Conservation (phyloP, 805 yeast genomes). For the Alloascoidea hylecoeti region DNA sequence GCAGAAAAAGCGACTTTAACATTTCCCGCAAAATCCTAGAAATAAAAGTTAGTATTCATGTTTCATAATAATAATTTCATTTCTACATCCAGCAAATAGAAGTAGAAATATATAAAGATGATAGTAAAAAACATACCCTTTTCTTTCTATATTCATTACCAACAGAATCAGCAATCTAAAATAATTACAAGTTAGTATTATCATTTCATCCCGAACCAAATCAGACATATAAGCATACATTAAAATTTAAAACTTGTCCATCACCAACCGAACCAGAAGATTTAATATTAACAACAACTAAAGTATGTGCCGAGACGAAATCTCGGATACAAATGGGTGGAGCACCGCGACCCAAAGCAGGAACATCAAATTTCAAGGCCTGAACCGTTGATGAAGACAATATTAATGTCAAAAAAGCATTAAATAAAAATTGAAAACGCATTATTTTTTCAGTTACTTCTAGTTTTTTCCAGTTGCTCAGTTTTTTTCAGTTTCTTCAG, state of each 20-base stretch:
- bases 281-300: slow-evolving; percentile 74
- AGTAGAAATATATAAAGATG: too few species aligned
- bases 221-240: slow-evolving; percentile 11
- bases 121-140: slow-evolving; percentile 22
- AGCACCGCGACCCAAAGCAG: background rate
- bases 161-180: slow-evolving; percentile 52
- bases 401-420: background rate
- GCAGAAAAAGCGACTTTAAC: slow-evolving; percentile 75
- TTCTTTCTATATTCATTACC: slow-evolving; percentile 80
- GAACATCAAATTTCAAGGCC: slow-evolving; percentile 2
- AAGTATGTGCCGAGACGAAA: slow-evolving; percentile 69
- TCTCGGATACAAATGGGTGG: slow-evolving; percentile 81
- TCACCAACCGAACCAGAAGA: slow-evolving; percentile 71
- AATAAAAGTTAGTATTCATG: background rate
- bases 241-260: slow-evolving; percentile 67
- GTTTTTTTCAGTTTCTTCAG: too few species aligned
- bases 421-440: background rate
- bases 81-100: too few species aligned
- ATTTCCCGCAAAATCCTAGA: slow-evolving; percentile 50
- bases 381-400: background rate
- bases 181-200: slow-evolving; percentile 2
- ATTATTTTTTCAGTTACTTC: too few species aligned
- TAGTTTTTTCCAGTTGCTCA: too few species aligned
- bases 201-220: background rate
- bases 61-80: too few species aligned